Percentiles rank a stretch among this genome's conserved stretches.
These are phyloP conservation scores for Calonectria montana DNA, from an alignment of 2,329 filamentous ascomycete genomes.

Conservation along the genomic window DNA sequence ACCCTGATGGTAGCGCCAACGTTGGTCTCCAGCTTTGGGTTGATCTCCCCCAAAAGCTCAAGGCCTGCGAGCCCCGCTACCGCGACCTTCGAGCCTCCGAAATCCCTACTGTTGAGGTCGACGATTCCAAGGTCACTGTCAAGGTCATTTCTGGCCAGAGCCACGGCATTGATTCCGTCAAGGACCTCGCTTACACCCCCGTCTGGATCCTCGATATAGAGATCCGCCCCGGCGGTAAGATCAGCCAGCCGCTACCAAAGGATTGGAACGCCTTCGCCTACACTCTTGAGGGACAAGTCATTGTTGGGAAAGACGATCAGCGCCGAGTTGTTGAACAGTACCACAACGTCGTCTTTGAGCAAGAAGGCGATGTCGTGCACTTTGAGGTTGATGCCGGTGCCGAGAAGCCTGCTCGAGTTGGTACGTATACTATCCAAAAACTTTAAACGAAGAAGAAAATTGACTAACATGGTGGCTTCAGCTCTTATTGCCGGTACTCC, in stretches of 20 bases:
- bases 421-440: constrained; percentile 34
- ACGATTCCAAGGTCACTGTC: constrained; percentile 79
- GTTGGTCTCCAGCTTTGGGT: constrained; percentile 97
- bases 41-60: constrained; percentile 84
- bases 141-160: constrained; percentile 92
- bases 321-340: constrained; percentile 72
- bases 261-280: constrained; percentile 95
- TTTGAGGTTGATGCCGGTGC: constrained; percentile 76
- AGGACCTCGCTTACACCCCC: constrained; percentile 94
- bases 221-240: constrained; percentile 80
- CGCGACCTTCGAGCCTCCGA: constrained; percentile 83
- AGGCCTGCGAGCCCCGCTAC: constrained; percentile 91
- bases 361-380: constrained; percentile 80
- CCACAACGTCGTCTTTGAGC: constrained; percentile 91
- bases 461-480: constrained; percentile 19
- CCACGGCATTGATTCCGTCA: constrained; percentile 85
- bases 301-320: constrained; percentile 67
- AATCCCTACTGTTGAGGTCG: constrained; percentile 79
- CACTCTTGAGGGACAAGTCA: constrained; percentile 78
- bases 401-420: constrained; percentile 65
- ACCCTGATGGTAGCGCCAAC: constrained; percentile 79
- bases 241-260: constrained; percentile 79
- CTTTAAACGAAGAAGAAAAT: neutral
- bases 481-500: constrained; percentile 84
- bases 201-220: constrained; percentile 94